Evolutionary conservation across 1,284 basidiomycete genomes (phyloP).

Genomic region (Apiotrichum laibachii): DNA sequence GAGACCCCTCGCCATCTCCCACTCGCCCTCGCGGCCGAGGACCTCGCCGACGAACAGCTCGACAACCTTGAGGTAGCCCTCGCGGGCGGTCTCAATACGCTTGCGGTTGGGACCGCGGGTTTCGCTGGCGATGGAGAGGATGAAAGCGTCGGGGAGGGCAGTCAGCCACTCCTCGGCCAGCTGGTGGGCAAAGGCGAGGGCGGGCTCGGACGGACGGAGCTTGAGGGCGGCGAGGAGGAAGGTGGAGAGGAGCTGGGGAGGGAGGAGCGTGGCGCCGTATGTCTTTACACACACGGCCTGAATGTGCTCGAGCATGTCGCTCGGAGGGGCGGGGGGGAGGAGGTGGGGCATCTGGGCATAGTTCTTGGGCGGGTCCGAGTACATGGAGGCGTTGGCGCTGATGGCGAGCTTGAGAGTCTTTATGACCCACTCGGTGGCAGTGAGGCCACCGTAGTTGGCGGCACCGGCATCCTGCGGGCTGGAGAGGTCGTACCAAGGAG

Average conservation of each 20-base stretch:
- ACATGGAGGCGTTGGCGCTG: slow-evolving; percentile 35
- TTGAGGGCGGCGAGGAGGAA: slow-evolving; percentile 44
- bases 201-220: slow-evolving; percentile 28
- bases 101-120: slow-evolving; percentile 16
- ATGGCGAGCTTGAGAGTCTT: slow-evolving; percentile 46
- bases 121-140: slow-evolving; percentile 28
- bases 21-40: slow-evolving; percentile 43
- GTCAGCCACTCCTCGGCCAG: slow-evolving; percentile 41
- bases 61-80: slow-evolving; percentile 46
- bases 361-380: slow-evolving; percentile 38
- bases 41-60: slow-evolving; percentile 49
- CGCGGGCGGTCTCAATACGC: slow-evolving; percentile 37
- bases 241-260: slow-evolving; percentile 40
- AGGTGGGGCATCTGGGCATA: slow-evolving; percentile 18
- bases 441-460: slow-evolving; percentile 6
- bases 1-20: slow-evolving; percentile 47
- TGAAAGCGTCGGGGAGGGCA: slow-evolving; percentile 33
- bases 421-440: slow-evolving; percentile 36
- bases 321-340: slow-evolving; percentile 33
- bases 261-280: slow-evolving; percentile 28
- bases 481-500: slow-evolving; percentile 23
- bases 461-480: neutral
- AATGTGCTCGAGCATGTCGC: slow-evolving; percentile 28
- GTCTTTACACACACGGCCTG: slow-evolving; percentile 20
- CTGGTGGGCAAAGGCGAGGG: slow-evolving; percentile 35